Evolutionary conservation across 2,329 filamentous ascomycete genomes (phyloP), one percentile per base, ranked within the genome.

Genomic region (Onygenales sp.): DNA sequence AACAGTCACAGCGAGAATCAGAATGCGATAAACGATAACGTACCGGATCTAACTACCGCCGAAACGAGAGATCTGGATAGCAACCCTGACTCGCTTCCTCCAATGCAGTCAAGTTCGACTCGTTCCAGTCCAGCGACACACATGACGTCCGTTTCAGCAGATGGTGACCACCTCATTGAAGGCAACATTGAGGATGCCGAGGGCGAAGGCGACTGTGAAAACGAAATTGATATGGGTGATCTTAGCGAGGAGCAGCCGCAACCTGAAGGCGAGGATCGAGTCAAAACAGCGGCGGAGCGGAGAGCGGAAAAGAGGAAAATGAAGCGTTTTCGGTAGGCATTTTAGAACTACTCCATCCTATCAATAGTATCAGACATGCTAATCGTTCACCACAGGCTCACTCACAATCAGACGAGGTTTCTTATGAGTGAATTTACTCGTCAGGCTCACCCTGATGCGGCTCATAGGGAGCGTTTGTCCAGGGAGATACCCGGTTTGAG

Each of bases 381-480:
- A 51, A 41, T 44, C 17, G 35, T 32, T 14, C 13, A 11, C 48
- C 33, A 38, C 63, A 94, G 91, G 60, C 83, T 97, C 59, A 95
- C 91, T 1, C 91, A 96, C 69, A 92, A 93, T 63, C 92, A 97
- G 77, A 96, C 92, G n/a, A 85, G 92, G 11, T 97, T 95, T 64
- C 76, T 97, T 54, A 95, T 95, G 89, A 95, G 89, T 71, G 91
- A 97, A 68, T 97, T 96, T 65, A 87, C 90, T 54, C 90, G 93
- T 63, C 90, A 97, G 67, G 89, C 91, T 27, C 91, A 96, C 67
- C 91, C 91, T 7, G 91, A 97, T 72, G 91, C 91, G 42, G 87
- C 88, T 46, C 90, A 95, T 69, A 80, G 91, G 58, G 91, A 95
- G 67, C 80, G 89, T 46, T 76, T 97, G 39, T 92, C 91, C 3